Percentiles rank a stretch among this genome's conserved stretches.
These are phyloP conservation scores for Nepenthes alata DNA, from an alignment of 179 eudicot genomes.

Conservation along the genomic window DNA sequence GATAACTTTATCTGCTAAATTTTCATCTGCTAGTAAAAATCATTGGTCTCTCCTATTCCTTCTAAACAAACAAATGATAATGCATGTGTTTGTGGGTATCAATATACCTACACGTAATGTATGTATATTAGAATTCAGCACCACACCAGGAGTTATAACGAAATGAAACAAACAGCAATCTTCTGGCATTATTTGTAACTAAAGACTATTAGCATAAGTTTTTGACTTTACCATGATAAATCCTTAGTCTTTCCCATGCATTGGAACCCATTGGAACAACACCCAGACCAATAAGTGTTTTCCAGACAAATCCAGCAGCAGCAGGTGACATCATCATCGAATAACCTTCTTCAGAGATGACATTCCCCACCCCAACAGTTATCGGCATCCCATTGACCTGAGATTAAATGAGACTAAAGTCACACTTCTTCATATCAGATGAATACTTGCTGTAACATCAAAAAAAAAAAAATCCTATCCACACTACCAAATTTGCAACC, in stretches of 20 bases:
- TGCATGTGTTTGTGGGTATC: no score
- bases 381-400: conserved; percentile 60
- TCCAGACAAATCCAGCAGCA: conserved; percentile 50
- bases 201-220: no score
- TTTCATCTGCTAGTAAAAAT: no score
- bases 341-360: conserved; percentile 46
- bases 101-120: no score
- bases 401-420: conserved; percentile 3
- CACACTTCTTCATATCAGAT: no score
- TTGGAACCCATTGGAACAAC: conserved; percentile 46
- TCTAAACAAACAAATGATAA: no score
- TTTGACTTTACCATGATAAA: conserved; percentile 30
- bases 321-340: conserved; percentile 50
- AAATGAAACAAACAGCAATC: neutral
- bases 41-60: no score
- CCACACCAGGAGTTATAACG: neutral
- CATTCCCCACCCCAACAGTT: conserved; percentile 54
- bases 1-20: no score
- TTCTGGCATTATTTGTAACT: no score
- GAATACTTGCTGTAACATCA: no score
- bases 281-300: conserved; percentile 32
- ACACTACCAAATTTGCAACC: neutral
- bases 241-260: conserved; percentile 56
- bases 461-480: no score
- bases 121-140: no score